These are phyloP conservation scores for Fennellomyces sp. DNA, from an alignment of 371 early-diverging fungal species.

Conservation along the genomic window DNA sequence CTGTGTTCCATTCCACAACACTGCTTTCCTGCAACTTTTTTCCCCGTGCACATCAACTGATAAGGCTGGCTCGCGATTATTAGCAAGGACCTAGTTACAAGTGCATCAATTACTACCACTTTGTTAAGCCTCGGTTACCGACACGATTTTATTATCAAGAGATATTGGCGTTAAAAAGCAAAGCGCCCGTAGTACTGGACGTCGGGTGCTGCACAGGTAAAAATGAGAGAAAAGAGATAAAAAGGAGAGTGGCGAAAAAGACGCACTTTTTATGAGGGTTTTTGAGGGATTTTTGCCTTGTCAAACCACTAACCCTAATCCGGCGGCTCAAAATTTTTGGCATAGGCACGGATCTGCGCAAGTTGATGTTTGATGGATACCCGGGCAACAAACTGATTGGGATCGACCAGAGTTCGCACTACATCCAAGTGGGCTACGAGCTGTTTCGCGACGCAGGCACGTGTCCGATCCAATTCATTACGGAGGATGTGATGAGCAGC, in stretches of 20 bases:
- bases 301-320: not conserved
- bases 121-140: conserved; percentile 35
- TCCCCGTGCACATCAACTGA: not conserved
- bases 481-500: conserved; percentile 25
- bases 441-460: conserved; percentile 31
- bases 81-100: conserved; percentile 30
- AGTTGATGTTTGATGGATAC: conserved; percentile 42
- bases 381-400: conserved; percentile 36
- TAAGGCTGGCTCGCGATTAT: not conserved
- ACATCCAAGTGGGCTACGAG: conserved; percentile 39
- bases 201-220: conserved; percentile 54
- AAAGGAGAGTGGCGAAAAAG: not conserved
- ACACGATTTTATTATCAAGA: conserved; percentile 38
- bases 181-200: conserved; percentile 34
- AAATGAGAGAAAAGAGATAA: not conserved
- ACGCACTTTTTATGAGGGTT: not conserved
- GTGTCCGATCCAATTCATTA: conserved; percentile 29
- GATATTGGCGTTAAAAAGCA: conserved; percentile 22
- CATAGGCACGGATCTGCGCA: conserved; percentile 44
- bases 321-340: not conserved
- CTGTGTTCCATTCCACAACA: too few species aligned
- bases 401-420: conserved; percentile 28
- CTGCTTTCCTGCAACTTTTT: too few species aligned
- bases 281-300: not conserved
- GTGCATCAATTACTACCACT: conserved; percentile 42